Evolutionary conservation across 345 rosid genomes (phyloP), one percentile per base, ranked within the genome.

Genomic region (Cardiospermum halicacabum): DNA sequence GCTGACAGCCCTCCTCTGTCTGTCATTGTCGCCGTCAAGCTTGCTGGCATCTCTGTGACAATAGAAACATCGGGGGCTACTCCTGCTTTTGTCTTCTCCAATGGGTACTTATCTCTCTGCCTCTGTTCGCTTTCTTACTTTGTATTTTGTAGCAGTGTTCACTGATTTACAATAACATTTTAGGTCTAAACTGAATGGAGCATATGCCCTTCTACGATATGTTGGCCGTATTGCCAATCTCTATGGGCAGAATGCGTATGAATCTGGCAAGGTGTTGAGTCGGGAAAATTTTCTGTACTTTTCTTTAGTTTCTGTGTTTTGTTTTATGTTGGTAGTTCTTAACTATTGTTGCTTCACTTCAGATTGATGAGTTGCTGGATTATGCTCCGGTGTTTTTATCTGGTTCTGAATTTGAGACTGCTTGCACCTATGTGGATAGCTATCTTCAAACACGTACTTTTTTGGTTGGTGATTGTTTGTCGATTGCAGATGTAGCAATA

Each of bases 301-400:
- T 34, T 34, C 6, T 34, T 34, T 1, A n/a, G 47, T 58, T 2
- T 0, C 1, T n/a, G n/a, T n/a, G n/a, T n/a, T 31, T 16, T 5
- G 30, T 53, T 65, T 8, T 2, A 50, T 7, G 16, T 15, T 67
- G 26, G 7, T 37, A 34, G 27, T 55, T 30, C 40, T 24, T 45
- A 11, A 45, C 48, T 65, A 9, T 7, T 18, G 1, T 48, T 13
- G n/a, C n/a, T n/a, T n/a, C n/a, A n/a, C n/a, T 64, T 30, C 69
- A 94, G 97, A 78, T 94, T 66, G 99, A 91, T 75, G 83, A 85
- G 75, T 94, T 87, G 92, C 62, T 94, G 48, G 96, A 91, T 4
- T 94, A 84, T 72, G 78, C 86, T 56, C 73, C 83, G 7, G 70
- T 80, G 59, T 82, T 94, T 76, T 75, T 84, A 28, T 74, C 83